Base-by-base conservation (phyloP, 495 filamentous ascomycete genomes). In the Xylaria flabelliformis region DNA sequence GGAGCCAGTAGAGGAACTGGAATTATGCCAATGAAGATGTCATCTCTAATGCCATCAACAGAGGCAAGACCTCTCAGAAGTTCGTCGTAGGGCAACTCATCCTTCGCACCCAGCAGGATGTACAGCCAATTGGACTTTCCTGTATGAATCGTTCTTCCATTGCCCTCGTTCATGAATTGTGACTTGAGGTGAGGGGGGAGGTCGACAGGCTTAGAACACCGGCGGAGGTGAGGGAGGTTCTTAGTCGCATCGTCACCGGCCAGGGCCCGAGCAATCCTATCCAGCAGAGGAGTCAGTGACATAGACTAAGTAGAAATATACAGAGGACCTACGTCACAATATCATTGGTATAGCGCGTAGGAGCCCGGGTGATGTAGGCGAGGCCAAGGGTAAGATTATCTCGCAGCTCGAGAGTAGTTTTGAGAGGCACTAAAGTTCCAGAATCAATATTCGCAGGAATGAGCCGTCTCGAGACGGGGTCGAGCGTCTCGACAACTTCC, bases 1-100 rank as follows among this genome's bases (percentile, higher is more conserved):
- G 96, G 94, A 34, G 94, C 87, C 15, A 92, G 82, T 51, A 90
- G 84, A 21, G 96, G 96, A 24, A 98, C 89, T 3, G 85, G 82
- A 24, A 91, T 85, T 12, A 83, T 84, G 58, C 75, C 79, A 26
- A 88, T 71, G 67, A 84, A 84, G 68, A 85, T 72, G 89, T 85
- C 73, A 76, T 81, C 77, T 74, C 86, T 74, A 79, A 83, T 74
- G 53, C 77, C 78, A 73, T 82, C 78, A 32, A 82, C 70, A 21
- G 73, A 71, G 2, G 78, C 74, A 64, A 86, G 77, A 21, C 74
- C 73, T 50, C 73, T 66, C 46, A 77, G 73, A 21, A 83, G 76
- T 77, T 85, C 78, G 15, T 85, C 80, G 13, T 78, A 80, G 9
- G 74, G 73, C 61, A 88, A 67, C 70, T 80, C 77, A 46, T 79